Conservation (phyloP, 2,329 filamentous ascomycete genomes). For the Chrysosporium queenslandicum region DNA sequence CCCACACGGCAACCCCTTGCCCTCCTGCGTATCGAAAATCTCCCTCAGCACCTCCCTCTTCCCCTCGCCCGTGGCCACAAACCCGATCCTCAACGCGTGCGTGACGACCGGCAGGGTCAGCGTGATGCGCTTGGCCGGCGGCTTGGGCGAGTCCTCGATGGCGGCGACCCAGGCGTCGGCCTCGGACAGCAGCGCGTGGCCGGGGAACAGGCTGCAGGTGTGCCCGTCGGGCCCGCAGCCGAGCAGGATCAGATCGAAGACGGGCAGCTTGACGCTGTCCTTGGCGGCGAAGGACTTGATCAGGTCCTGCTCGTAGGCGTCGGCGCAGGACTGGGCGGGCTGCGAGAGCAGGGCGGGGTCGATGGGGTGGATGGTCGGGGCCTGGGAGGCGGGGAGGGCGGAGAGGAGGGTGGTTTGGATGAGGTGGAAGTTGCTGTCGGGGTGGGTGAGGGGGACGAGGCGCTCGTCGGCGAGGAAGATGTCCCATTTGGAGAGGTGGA, state of each 20-base stretch:
- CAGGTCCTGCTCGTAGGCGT: constrained; percentile 82
- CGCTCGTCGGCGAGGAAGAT: constrained; percentile 98
- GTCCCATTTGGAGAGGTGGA: constrained; percentile 82
- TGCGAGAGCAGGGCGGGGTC: constrained; percentile 51
- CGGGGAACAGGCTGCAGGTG: constrained; percentile 92
- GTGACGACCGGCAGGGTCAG: constrained; percentile 83
- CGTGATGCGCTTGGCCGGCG: constrained; percentile 80
- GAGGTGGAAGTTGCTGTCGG: constrained; percentile 87
- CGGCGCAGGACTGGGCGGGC: constrained; percentile 80
- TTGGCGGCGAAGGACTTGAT: constrained; percentile 79
- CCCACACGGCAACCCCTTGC: constrained; percentile 65
- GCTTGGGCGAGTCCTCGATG: constrained; percentile 90
- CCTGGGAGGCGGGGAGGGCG: constrained; percentile 58
- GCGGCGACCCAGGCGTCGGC: constrained; percentile 82
- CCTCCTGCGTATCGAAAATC: constrained; percentile 74
- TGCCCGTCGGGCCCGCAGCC: constrained; percentile 94
- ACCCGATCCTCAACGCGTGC: constrained; percentile 76
- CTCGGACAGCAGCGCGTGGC: constrained; percentile 76
- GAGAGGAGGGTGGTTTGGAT: constrained; percentile 79
- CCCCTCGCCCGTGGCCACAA: constrained; percentile 76
- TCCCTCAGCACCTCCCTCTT: constrained; percentile 89
- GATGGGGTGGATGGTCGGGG: constrained; percentile 67
- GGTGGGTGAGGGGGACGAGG: constrained; percentile 80
- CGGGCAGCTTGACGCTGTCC: constrained; percentile 86
- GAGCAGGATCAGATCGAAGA: constrained; percentile 88